These are phyloP conservation scores for Cadophora sp. DNA, from an alignment of 2,329 filamentous ascomycete genomes.

Conservation along the genomic window DNA sequence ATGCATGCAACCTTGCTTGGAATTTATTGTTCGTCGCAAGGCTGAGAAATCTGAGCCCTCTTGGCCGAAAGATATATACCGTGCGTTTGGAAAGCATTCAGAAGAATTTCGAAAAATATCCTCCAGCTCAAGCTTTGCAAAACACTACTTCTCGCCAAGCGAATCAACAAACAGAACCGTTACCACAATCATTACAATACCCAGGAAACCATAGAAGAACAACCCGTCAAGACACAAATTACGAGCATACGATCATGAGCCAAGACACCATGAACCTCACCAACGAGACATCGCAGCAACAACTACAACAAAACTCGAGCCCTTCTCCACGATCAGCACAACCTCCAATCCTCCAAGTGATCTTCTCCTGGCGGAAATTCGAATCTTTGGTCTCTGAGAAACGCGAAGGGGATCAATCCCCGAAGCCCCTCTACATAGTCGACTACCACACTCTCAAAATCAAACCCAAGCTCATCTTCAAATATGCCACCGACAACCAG, in stretches of 20 bases:
- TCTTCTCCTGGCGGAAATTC: slow-evolving; percentile 34
- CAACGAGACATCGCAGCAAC: background rate
- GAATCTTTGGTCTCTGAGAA: slow-evolving; percentile 24
- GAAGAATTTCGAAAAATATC: background rate
- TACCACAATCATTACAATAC: background rate
- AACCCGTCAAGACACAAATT: background rate
- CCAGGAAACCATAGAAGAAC: background rate
- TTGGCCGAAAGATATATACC: background rate
- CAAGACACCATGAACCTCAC: background rate
- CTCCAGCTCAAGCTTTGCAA: background rate
- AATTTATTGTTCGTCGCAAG: background rate
- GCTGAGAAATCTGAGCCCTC: background rate
- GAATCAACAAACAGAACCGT: background rate
- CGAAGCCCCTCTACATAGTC: slow-evolving; percentile 29
- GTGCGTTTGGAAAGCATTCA: background rate
- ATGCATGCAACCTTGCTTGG: background rate
- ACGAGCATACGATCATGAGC: background rate
- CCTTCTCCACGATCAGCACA: background rate
- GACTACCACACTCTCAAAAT: slow-evolving; percentile 25
- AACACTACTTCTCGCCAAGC: background rate
- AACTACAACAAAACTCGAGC: background rate
- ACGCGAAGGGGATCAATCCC: background rate
- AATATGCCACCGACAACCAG: slow-evolving; percentile 2
- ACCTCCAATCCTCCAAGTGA: slow-evolving; percentile 20
- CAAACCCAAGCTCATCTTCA: slow-evolving; percentile 25